Conservation (phyloP, 2,329 filamentous ascomycete species). For the Ophiocordyceps sinensis region DNA sequence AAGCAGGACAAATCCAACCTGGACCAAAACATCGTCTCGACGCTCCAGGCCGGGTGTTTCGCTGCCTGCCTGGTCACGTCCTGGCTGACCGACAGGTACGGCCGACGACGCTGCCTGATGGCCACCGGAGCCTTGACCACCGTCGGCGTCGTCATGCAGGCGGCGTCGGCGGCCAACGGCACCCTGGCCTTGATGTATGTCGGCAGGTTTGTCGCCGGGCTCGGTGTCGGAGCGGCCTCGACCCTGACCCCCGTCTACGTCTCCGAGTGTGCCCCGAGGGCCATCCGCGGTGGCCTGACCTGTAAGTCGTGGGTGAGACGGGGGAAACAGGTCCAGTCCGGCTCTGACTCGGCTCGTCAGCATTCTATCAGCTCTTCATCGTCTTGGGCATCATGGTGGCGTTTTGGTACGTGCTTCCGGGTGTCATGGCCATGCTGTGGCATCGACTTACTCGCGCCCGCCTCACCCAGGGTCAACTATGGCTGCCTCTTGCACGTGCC, state of each 20-base stretch:
- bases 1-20: constrained; percentile 31
- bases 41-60: constrained; percentile 55
- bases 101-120: constrained; percentile 41
- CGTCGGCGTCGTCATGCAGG: constrained; percentile 50
- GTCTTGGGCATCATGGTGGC: constrained; percentile 27
- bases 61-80: constrained; percentile 43
- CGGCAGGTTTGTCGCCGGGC: constrained; percentile 39
- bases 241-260: constrained; percentile 29
- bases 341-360: constrained; percentile 6
- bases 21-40: constrained; percentile 55
- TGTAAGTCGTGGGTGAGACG: constrained; percentile 14
- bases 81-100: constrained; percentile 38
- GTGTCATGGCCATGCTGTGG: background rate
- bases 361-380: constrained; percentile 36
- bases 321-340: background rate
- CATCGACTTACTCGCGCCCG: background rate
- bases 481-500: constrained; percentile 31
- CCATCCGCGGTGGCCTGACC: constrained; percentile 34
- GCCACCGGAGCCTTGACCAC: constrained; percentile 40
- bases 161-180: constrained; percentile 36
- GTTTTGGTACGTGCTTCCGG: constrained; percentile 18
- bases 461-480: constrained; percentile 36
- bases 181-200: constrained; percentile 49
- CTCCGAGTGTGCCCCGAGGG: constrained; percentile 34
- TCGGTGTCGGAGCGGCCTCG: constrained; percentile 36